phyloP scores from a whole-genome alignment of 2,329 filamentous ascomycete genomes.

The Paecilomyces sp. region DNA sequence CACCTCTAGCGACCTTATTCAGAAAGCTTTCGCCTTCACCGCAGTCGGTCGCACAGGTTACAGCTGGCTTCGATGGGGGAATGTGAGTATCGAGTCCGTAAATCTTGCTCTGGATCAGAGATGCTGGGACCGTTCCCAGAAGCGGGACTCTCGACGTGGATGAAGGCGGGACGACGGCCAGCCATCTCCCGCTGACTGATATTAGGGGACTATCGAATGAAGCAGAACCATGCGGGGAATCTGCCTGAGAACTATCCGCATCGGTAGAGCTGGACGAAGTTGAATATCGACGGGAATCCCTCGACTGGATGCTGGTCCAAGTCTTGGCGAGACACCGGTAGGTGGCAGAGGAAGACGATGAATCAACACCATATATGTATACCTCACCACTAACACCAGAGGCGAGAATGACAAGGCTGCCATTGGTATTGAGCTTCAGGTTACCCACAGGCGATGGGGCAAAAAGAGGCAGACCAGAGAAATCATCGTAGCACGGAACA shows the following conservation, averaged over 20 bases:
- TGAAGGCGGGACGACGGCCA: conserved; percentile 38
- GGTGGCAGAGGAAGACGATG: conserved; percentile 11
- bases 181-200: conserved; percentile 39
- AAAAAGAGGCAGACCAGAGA: conserved; percentile 55
- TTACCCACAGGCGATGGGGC: conserved; percentile 65
- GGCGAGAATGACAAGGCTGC: conserved; percentile 63
- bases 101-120: conserved; percentile 25
- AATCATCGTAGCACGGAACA: conserved; percentile 51
- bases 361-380: conserved; percentile 58
- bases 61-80: conserved; percentile 33
- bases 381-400: conserved; percentile 83
- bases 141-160: conserved; percentile 31
- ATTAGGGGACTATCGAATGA: conserved; percentile 32
- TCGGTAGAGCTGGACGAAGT: conserved; percentile 40
- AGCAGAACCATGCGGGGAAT: conserved; percentile 22
- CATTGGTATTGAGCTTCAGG: conserved; percentile 65
- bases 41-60: conserved; percentile 39
- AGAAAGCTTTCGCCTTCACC: conserved; percentile 42
- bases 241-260: conserved; percentile 34
- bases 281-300: conserved; percentile 36
- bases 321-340: conserved; percentile 76
- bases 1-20: conserved; percentile 41
- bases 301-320: conserved; percentile 75
- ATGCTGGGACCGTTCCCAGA: conserved; percentile 32
- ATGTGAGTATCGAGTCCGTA: conserved; percentile 36